Evolutionary conservation across 306 rosid species (phyloP).

Genomic region (Pachyrhizus erosus): DNA sequence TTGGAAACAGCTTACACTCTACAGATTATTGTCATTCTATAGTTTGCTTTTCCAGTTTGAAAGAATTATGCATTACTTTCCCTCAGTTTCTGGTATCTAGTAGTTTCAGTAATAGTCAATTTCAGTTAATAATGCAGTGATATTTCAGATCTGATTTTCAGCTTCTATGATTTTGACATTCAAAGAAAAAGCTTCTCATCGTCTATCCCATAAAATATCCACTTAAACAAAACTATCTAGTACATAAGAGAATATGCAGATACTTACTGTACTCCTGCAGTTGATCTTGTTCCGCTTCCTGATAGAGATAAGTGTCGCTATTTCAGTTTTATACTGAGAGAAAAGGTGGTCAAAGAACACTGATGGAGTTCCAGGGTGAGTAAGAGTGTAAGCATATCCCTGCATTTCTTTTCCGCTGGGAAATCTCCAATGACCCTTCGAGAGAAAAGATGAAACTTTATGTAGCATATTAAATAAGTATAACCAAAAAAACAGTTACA

Average conservation of each 20-base stretch:
- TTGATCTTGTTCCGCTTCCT: constrained; percentile 71
- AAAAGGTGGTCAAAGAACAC: constrained; percentile 89
- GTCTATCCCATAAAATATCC: constrained; percentile 11
- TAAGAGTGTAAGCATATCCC: constrained; percentile 96
- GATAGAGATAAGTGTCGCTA: constrained; percentile 63
- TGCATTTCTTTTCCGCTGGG: constrained; percentile 90
- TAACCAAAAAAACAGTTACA: neutral
- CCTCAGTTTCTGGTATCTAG: neutral
- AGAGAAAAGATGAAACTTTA: constrained; percentile 35
- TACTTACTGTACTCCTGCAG: constrained; percentile 88
- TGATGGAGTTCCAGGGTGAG: constrained; percentile 98
- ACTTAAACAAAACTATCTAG: neutral
- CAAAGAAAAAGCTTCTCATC: constrained; percentile 5
- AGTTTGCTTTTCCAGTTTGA: neutral
- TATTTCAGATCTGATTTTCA: neutral
- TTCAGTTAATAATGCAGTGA: constrained; percentile 10
- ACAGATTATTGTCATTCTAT: constrained; percentile 3
- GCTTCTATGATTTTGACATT: neutral
- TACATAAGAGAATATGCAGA: constrained; percentile 9
- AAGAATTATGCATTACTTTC: neutral
- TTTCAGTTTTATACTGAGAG: constrained; percentile 70
- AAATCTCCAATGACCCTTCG: constrained; percentile 99
- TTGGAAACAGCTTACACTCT: neutral
- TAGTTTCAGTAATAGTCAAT: neutral
- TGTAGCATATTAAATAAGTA: neutral